phyloP scores from a whole-genome alignment of 108 stramenopile genomes.

The Nitzschia palea region DNA sequence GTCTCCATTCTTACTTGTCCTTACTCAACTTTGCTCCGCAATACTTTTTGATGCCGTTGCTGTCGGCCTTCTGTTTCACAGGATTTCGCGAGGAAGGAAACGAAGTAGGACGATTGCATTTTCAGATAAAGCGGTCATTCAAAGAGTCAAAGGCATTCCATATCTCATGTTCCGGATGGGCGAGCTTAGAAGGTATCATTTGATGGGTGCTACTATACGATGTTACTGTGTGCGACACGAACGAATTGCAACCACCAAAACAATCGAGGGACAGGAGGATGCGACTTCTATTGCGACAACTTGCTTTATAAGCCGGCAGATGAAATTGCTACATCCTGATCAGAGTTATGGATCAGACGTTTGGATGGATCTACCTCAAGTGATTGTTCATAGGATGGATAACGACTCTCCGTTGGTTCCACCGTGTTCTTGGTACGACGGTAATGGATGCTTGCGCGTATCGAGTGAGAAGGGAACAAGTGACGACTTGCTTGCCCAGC shows the following conservation, averaged over 20 bases:
- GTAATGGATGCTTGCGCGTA: constrained; percentile 41
- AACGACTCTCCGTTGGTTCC: constrained; percentile 78
- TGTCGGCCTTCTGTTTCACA: constrained; percentile 90
- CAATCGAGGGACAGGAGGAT: neutral
- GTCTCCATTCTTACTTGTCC: constrained; percentile 82
- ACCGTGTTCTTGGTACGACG: constrained; percentile 75
- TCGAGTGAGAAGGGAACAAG: neutral
- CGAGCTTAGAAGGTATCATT: constrained; percentile 89
- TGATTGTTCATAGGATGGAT: constrained; percentile 93
- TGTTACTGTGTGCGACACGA: constrained; percentile 89
- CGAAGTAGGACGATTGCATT: constrained; percentile 91
- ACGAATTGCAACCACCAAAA: constrained; percentile 31
- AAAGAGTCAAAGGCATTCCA: constrained; percentile 69
- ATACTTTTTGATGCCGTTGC: constrained; percentile 90
- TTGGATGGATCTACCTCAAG: constrained; percentile 92
- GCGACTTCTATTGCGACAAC: constrained; percentile 43
- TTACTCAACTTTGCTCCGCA: constrained; percentile 81
- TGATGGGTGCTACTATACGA: constrained; percentile 91
- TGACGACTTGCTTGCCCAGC: neutral
- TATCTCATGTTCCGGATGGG: constrained; percentile 95
- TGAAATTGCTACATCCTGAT: constrained; percentile 67
- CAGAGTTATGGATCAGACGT: constrained; percentile 61
- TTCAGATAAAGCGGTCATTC: constrained; percentile 83
- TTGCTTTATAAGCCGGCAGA: constrained; percentile 73
- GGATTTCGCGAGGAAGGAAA: constrained; percentile 84